phyloP scores from a whole-genome alignment of 2,329 filamentous ascomycete genomes.

The Anthostomella pinea region DNA sequence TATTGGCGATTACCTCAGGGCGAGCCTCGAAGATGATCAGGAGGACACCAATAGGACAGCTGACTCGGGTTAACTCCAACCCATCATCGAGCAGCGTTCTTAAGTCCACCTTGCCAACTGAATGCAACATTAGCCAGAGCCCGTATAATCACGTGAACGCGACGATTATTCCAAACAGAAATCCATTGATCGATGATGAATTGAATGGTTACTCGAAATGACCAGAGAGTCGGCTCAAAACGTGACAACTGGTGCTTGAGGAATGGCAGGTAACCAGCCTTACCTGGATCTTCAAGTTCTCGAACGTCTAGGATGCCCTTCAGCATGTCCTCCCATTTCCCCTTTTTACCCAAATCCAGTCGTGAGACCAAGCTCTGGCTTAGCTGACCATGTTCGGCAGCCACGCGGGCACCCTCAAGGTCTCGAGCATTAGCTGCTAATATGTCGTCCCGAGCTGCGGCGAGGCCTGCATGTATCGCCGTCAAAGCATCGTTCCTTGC shows the following conservation, averaged over 20 bases:
- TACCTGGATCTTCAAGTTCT: constrained; percentile 80
- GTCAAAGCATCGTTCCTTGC: constrained; percentile 84
- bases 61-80: constrained; percentile 80
- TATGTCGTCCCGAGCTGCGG: constrained; percentile 67
- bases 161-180: not conserved
- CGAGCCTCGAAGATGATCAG: constrained; percentile 98
- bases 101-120: constrained; percentile 81
- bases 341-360: constrained; percentile 78
- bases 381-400: constrained; percentile 71
- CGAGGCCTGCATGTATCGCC: constrained; percentile 75
- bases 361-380: constrained; percentile 83
- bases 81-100: constrained; percentile 84
- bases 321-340: constrained; percentile 98
- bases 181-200: no score
- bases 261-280: no score
- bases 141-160: not conserved
- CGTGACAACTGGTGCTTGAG: no score
- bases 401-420: constrained; percentile 68
- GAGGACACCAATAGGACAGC: constrained; percentile 94
- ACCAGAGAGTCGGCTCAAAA: no score
- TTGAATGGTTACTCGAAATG: no score
- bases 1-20: constrained; percentile 97
- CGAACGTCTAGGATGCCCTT: constrained; percentile 89
- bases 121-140: constrained; percentile 3
- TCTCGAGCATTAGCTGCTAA: constrained; percentile 84